Evolutionary conservation across 2,329 filamentous ascomycete genomes (phyloP).

Genomic region (Myriosclerotinia duriaeana): DNA sequence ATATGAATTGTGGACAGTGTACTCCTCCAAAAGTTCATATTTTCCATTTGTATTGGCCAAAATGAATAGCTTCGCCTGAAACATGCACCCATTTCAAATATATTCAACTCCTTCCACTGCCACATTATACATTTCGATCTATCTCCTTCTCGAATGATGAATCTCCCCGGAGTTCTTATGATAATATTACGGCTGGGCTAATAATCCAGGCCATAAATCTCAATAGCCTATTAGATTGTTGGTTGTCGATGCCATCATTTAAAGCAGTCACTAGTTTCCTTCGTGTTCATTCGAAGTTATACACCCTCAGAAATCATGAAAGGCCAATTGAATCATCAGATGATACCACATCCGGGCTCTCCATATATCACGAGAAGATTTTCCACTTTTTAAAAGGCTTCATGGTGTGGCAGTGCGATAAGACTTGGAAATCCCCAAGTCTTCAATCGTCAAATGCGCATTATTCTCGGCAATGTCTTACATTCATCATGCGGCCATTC

Average conservation of each 20-base stretch:
- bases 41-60: not conserved
- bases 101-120: slow-evolving; percentile 4
- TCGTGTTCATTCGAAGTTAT: not conserved
- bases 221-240: not conserved
- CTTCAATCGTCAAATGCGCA: slow-evolving; percentile 15
- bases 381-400: slow-evolving; percentile 14
- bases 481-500: slow-evolving; percentile 22
- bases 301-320: slow-evolving; percentile 7
- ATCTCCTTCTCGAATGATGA: no score
- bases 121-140: slow-evolving; percentile 9
- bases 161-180: not conserved
- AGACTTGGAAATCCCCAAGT: not conserved
- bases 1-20: not conserved
- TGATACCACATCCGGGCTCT: slow-evolving; percentile 2
- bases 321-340: slow-evolving; percentile 12
- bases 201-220: slow-evolving; percentile 4
- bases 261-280: not conserved
- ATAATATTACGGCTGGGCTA: not conserved
- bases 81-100: slow-evolving; percentile 20
- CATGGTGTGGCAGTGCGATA: slow-evolving; percentile 21
- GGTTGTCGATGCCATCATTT: slow-evolving; percentile 5
- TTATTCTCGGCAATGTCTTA: slow-evolving; percentile 21
- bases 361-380: slow-evolving; percentile 20
- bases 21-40: no score
- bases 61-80: slow-evolving; percentile 19